Evolutionary conservation across 768 basidiomycete species (phyloP), one percentile per base, ranked within the genome.

Genomic region (Roridomyces roridus): DNA sequence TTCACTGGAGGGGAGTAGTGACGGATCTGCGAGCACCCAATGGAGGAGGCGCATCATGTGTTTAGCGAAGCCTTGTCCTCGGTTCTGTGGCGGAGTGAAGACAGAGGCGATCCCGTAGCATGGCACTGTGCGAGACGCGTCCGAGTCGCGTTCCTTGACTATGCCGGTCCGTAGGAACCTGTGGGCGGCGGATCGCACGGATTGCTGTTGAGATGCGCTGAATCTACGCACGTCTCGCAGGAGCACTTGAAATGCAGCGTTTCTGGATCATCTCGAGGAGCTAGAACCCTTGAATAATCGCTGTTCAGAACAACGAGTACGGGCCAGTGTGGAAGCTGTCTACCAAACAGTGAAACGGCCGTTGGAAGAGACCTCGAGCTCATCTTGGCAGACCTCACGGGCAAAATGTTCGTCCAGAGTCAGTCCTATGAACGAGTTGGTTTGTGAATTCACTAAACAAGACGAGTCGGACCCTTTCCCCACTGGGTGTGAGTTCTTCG

Each of bases 11-110:
- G 67, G 67, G 24, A 65, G 64, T 3, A 59, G 46, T 46, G 52
- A 61, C 25, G 55, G 57, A 12, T 74, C 71, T 6, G 80, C 80
- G 34, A 82, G 68, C 12, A 83, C 77, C 78, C 80, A 82, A 63
- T 89, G 86, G 31, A 89, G 51, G 21, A 89, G 76, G 14, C 79
- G 74, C 85, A 88, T 85, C 85, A 87, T 85, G 57, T 85, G 83
- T 11, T 68, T 65, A 10, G 81, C 85, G 57, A 86, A 88, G 18
- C 87, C 86, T 48, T 80, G 80, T 11, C 77, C 71, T 49, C 85
- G 78, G 18, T 84, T 74, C 26, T 63, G 51, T 0, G 74, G 66
- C 15, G 82, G 81, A 6, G 85, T 86, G 66, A 78, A 88, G 9
- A 88, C 85, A 4, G 77, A 77, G 0, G 85, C 85, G 37, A 88